Conservation (phyloP, 2,329 filamentous ascomycete genomes). For the Teratosphaeria destructans region DNA sequence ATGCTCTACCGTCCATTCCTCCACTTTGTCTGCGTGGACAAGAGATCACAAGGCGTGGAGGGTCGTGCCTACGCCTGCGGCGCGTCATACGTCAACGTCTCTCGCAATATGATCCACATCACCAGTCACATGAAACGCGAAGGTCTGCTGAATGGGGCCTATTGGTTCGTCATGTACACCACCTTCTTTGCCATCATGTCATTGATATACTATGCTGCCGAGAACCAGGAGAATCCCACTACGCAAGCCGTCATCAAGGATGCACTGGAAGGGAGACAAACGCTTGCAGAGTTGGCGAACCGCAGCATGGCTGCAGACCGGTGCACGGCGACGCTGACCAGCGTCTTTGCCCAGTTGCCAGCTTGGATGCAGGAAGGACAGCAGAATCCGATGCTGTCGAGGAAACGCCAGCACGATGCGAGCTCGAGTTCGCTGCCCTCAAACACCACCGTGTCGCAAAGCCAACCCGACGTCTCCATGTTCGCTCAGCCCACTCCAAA, state of each 20-base stretch:
- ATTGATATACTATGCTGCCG: constrained; percentile 67
- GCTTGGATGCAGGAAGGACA: constrained; percentile 40
- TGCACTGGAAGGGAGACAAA: constrained; percentile 72
- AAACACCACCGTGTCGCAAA: constrained; percentile 9
- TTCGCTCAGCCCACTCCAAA: constrained; percentile 2
- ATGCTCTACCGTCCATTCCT: constrained; percentile 74
- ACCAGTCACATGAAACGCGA: constrained; percentile 67
- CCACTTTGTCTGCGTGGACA: constrained; percentile 62
- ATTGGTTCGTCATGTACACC: constrained; percentile 80
- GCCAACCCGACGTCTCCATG: constrained; percentile 19
- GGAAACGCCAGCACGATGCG: constrained; percentile 37
- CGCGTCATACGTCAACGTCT: constrained; percentile 55
- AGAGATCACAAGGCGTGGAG: constrained; percentile 47
- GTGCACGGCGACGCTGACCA: constrained; percentile 66
- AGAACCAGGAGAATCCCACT: constrained; percentile 65
- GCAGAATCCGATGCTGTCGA: constrained; percentile 27
- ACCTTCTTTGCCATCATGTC: constrained; percentile 74
- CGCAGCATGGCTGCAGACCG: constrained; percentile 83
- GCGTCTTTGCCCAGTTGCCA: constrained; percentile 74
- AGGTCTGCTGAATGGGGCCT: constrained; percentile 65
- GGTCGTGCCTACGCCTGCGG: constrained; percentile 69
- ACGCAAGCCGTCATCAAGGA: constrained; percentile 75
- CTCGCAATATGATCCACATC: constrained; percentile 68
- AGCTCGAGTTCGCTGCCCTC: constrained; percentile 2
- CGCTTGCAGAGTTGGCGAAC: constrained; percentile 66